These are phyloP conservation scores for Platanthera guangdongensis DNA, from an alignment of 106 monocot genomes.

Conservation along the genomic window DNA sequence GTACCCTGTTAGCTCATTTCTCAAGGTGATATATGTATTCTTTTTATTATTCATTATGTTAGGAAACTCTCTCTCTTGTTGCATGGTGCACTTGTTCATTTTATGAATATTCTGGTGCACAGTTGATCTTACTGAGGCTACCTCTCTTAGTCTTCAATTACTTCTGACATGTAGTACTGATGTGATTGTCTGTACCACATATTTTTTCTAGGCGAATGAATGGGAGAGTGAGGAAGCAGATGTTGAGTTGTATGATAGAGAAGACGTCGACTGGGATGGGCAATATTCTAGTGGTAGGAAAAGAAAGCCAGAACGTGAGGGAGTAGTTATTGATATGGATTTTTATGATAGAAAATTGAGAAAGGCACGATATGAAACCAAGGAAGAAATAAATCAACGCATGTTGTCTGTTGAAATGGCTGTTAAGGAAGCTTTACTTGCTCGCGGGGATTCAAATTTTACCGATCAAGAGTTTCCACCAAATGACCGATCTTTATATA, in stretches of 20 bases:
- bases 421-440: conserved; percentile 73
- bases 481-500: conserved; percentile 75
- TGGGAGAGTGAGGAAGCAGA: conserved; percentile 93
- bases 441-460: conserved; percentile 68
- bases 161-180: neutral
- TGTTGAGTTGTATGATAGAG: conserved; percentile 84
- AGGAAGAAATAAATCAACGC: conserved; percentile 81
- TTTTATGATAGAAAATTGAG: conserved; percentile 61
- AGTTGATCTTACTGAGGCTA: neutral
- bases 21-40: neutral
- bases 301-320: conserved; percentile 68
- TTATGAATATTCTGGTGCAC: neutral
- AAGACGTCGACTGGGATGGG: conserved; percentile 98
- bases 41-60: neutral
- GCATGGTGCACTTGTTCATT: neutral
- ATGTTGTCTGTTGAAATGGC: conserved; percentile 93
- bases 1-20: neutral
- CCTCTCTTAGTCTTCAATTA: neutral
- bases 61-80: neutral
- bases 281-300: conserved; percentile 98
- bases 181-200: neutral
- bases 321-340: conserved; percentile 79
- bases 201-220: conserved; percentile 46
- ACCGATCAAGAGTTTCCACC: conserved; percentile 98
- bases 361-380: conserved; percentile 67